These are phyloP conservation scores for Fraxinus platypoda DNA, from an alignment of 305 asterid species.

Conservation along the genomic window DNA sequence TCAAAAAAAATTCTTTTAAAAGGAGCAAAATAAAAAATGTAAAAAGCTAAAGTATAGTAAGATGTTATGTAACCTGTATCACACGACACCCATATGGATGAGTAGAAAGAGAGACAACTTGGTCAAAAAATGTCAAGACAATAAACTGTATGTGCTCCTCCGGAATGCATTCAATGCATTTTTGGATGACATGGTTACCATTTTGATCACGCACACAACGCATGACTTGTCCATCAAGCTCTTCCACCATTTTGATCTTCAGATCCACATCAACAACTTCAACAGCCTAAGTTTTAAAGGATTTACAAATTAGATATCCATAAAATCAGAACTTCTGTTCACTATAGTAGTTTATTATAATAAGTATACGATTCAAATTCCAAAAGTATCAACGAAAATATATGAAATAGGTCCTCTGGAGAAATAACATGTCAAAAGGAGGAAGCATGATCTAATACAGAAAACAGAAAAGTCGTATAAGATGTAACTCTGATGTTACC, in stretches of 20 bases:
- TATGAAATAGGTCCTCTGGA: not conserved
- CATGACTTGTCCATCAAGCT: slow-evolving; percentile 94
- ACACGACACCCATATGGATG: slow-evolving; percentile 99
- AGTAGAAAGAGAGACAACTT: slow-evolving; percentile 90
- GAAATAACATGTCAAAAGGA: not conserved
- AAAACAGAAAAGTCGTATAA: not conserved
- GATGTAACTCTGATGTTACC: slow-evolving; percentile 40
- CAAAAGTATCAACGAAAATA: not conserved
- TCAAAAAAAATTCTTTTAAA: not conserved
- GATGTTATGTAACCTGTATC: slow-evolving; percentile 55
- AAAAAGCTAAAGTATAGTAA: not conserved
- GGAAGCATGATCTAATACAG: slow-evolving; percentile 8
- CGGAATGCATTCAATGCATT: slow-evolving; percentile 95
- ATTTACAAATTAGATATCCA: not conserved
- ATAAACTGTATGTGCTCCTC: slow-evolving; percentile 88
- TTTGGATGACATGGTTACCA: slow-evolving; percentile 96
- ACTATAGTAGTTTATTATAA: not conserved
- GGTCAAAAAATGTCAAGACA: slow-evolving; percentile 72
- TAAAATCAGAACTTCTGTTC: not conserved
- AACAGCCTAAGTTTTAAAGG: slow-evolving; percentile 60
- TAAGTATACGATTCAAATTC: not conserved
- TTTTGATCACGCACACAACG: slow-evolving; percentile 99
- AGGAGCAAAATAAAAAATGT: not conserved
- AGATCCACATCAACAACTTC: slow-evolving; percentile 97
- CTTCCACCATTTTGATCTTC: slow-evolving; percentile 92